Evolutionary conservation across 2,329 filamentous ascomycete genomes (phyloP).

Genomic region (Sporothrix globosa): DNA sequence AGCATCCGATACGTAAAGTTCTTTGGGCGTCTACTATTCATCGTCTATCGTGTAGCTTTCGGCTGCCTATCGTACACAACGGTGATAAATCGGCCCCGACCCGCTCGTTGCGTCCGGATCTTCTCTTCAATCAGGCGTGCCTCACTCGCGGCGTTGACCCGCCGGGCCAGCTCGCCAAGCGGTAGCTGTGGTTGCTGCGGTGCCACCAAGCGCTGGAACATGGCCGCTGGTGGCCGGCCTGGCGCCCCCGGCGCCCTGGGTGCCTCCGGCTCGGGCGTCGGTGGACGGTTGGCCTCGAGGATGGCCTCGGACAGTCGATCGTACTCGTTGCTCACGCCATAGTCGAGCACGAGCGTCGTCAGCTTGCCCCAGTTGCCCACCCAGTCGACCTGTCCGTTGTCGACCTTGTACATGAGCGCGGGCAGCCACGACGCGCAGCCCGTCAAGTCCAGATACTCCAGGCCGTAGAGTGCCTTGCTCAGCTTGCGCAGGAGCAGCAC

Average conservation of each 20-base stretch:
- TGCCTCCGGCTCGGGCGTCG: neutral
- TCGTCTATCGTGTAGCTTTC: neutral
- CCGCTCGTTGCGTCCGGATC: conserved; percentile 35
- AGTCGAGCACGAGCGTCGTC: conserved; percentile 35
- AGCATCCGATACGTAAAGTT: neutral
- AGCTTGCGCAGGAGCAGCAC: conserved; percentile 59
- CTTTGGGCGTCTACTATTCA: neutral
- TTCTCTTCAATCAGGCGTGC: conserved; percentile 35
- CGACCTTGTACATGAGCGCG: conserved; percentile 50
- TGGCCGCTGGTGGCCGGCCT: neutral
- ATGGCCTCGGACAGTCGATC: conserved; percentile 13
- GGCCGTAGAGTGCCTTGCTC: conserved; percentile 57
- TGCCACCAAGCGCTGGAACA: neutral
- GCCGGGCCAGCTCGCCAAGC: conserved; percentile 28
- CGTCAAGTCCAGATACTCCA: conserved; percentile 65
- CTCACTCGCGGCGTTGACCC: conserved; percentile 29
- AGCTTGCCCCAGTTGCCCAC: conserved; percentile 40
- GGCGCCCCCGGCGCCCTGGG: neutral
- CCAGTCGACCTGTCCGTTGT: conserved; percentile 59
- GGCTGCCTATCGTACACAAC: conserved; percentile 32
- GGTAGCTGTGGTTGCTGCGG: neutral
- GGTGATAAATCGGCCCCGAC: conserved; percentile 37
- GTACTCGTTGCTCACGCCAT: conserved; percentile 27
- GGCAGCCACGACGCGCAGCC: conserved; percentile 61
- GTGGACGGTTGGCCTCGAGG: conserved; percentile 12